phyloP scores from a whole-genome alignment of 192 early-diverging fungal species.

The Podila epigama region DNA sequence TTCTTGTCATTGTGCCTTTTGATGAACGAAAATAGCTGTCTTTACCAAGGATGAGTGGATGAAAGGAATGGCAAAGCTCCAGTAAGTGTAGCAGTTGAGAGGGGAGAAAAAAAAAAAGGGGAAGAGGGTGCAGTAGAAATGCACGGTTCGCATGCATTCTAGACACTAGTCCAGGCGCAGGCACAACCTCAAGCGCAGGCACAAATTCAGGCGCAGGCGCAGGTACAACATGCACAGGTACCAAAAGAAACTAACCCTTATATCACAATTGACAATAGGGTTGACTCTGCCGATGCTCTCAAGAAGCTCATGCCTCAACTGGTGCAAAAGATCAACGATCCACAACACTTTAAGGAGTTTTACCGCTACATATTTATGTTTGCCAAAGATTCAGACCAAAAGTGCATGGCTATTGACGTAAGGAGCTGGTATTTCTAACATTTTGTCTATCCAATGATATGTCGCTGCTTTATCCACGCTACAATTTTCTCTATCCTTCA shows the following conservation, averaged over 20 bases:
- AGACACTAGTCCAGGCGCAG: too few species aligned
- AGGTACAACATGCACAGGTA: background rate
- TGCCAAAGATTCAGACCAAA: conserved; percentile 69
- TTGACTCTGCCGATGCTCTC: conserved; percentile 47
- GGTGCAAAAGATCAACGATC: conserved; percentile 37
- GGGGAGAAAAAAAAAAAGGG: too few species aligned
- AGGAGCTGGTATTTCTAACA: too few species aligned
- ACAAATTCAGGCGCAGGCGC: too few species aligned
- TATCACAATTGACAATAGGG: conserved; percentile 16
- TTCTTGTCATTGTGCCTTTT: background rate
- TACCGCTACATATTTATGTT: conserved; percentile 70
- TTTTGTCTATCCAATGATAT: background rate
- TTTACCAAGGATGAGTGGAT: conserved; percentile 56
- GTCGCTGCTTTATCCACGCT: background rate
- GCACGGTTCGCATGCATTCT: too few species aligned
- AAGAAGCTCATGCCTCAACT: conserved; percentile 45
- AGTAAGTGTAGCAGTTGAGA: conserved; percentile 12
- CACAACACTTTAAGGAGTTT: conserved; percentile 62
- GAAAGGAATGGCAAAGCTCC: conserved; percentile 31
- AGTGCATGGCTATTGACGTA: conserved; percentile 67
- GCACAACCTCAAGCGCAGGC: too few species aligned
- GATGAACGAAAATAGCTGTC: conserved; percentile 23
- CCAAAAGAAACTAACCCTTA: background rate
- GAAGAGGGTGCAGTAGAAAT: too few species aligned
- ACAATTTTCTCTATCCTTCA: too few species aligned